Evolutionary conservation across 2,329 filamentous ascomycete species (phyloP), one percentile per base, ranked within the genome.

Genomic region (Aspergillus sp.): DNA sequence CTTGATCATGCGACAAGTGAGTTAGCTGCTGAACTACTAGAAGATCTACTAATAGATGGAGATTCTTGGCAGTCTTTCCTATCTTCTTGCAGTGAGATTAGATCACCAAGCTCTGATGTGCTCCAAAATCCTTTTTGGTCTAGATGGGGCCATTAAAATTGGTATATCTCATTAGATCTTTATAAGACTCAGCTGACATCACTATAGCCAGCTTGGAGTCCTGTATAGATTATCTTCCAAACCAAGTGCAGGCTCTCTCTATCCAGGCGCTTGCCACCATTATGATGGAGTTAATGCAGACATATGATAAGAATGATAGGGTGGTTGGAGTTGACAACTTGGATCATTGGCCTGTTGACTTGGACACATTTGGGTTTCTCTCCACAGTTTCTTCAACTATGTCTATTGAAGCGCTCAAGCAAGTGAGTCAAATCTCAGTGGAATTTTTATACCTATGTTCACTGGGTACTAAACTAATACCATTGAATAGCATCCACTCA

Each of bases 271-370:
- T 68, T 26, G 45, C 54, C 38, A 53, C 43, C 19, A 64, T 62
- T 38, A 57, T 51, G 10, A 66, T 59, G 54, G 52, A 63, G 49
- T 52, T 66, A 12, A 65, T 68, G 56, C 54, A 67, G 42, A 66
- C 65, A 53, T 65, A 65, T 49, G 42, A 53, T 29, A 67, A 67
- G 52, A 58, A 62, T 34, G 55, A 66, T 50, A 52, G 59, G 35
- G 55, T 51, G 47, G 52, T 65, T 43, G 56, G 64, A 19, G 53
- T 68, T 26, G 56, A 65, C 45, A 51, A 68, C 51, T 34, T 63
- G 38, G 39, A 59, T 45, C 54, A 58, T 46, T 69, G 56, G 64
- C 57, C 50, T 41, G 52, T 46, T 40, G 51, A 57, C 38, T 61
- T 58, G 30, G 46, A 57, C 45, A 51, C 61, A 34, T 46, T 66